Evolutionary conservation across 805 yeast genomes (phyloP).

Genomic region (Metschnikowia borealis): DNA sequence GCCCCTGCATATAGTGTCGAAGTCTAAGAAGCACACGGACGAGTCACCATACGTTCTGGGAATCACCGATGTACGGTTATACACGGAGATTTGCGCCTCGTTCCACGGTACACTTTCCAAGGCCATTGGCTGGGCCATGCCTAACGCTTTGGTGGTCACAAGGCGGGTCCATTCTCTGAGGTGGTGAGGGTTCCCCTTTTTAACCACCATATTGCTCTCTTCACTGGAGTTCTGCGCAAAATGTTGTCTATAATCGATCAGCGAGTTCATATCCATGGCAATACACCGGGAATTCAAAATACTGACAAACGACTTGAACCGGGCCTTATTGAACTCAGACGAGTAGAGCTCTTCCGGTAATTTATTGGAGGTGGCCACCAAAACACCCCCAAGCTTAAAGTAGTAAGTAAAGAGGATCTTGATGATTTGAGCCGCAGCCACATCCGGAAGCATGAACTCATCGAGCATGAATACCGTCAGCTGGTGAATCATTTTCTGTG

Average conservation of each 20-base stretch:
- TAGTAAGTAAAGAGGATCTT: slow-evolving; percentile 62
- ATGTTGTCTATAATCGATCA: slow-evolving; percentile 49
- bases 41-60: slow-evolving; percentile 36
- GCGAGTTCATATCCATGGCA: slow-evolving; percentile 57
- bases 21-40: slow-evolving; percentile 45
- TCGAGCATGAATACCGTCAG: slow-evolving; percentile 62
- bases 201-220: slow-evolving; percentile 32
- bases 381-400: slow-evolving; percentile 70
- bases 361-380: slow-evolving; percentile 71
- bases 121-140: slow-evolving; percentile 3
- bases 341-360: slow-evolving; percentile 70
- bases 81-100: slow-evolving; percentile 42
- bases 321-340: slow-evolving; percentile 55
- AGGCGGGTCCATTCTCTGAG: slow-evolving; percentile 34
- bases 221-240: slow-evolving; percentile 20
- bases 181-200: slow-evolving; percentile 21
- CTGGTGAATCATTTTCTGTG: slow-evolving; percentile 55
- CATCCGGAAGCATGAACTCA: slow-evolving; percentile 75
- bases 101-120: slow-evolving; percentile 16
- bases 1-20: slow-evolving; percentile 52
- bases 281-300: slow-evolving; percentile 58
- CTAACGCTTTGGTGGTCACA: slow-evolving; percentile 21
- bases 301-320: slow-evolving; percentile 53
- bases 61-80: slow-evolving; percentile 49
- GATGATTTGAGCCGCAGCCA: slow-evolving; percentile 68